These are phyloP conservation scores for Fraxinus sp. DNA, from an alignment of 305 asterid species.

Conservation along the genomic window DNA sequence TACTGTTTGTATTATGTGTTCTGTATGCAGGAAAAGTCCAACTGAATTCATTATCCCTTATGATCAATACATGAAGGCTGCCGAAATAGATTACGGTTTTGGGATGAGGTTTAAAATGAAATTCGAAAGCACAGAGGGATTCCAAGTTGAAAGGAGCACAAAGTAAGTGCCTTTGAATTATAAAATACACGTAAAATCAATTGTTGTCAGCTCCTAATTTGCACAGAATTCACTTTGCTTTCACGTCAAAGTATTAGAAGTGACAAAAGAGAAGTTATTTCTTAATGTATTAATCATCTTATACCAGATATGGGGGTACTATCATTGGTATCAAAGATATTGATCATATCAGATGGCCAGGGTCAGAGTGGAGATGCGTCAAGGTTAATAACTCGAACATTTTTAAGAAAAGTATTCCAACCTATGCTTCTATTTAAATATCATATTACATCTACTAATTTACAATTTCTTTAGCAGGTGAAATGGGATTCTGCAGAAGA, in stretches of 20 bases:
- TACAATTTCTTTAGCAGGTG: conserved; percentile 1
- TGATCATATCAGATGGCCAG: conserved; percentile 20
- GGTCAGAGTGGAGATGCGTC: conserved; percentile 20
- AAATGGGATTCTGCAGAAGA: conserved; percentile 9
- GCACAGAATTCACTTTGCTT: background rate
- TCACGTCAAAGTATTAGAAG: background rate
- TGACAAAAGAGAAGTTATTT: background rate
- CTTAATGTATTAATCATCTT: background rate
- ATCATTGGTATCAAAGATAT: background rate
- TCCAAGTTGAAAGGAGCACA: background rate
- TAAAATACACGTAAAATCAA: background rate
- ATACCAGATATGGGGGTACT: conserved; percentile 13
- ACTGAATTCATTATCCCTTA: conserved; percentile 16
- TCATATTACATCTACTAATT: background rate
- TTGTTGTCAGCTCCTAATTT: background rate
- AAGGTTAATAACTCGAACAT: background rate
- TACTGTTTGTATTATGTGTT: background rate
- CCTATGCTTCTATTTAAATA: background rate
- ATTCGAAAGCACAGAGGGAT: background rate
- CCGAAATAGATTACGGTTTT: background rate
- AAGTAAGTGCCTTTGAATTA: background rate
- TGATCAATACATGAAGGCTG: conserved; percentile 13
- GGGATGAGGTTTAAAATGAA: conserved; percentile 20
- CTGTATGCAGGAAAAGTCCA: conserved; percentile 11
- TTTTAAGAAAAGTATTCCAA: background rate